A percentile compares a stretch with the other conserved stretches of the same genome.
phyloP scores from a whole-genome alignment of 2,329 filamentous ascomycete species.

The Ophiostoma pallidulum region DNA sequence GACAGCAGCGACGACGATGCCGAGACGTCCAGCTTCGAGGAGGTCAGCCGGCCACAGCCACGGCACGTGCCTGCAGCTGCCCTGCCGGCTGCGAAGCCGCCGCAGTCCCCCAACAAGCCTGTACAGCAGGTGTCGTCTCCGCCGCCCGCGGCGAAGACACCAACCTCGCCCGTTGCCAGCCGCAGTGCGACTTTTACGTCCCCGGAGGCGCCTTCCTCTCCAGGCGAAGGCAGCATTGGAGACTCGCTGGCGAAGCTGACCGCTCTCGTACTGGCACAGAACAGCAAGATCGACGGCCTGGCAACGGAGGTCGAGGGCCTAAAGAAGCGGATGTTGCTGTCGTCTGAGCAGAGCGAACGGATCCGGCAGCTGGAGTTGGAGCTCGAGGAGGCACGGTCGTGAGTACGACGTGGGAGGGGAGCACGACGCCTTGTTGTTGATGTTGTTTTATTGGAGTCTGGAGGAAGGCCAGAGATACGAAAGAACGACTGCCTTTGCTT shows the following conservation, averaged over 20 bases:
- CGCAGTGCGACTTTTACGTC: slow-evolving; percentile 20
- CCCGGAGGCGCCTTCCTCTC: slow-evolving; percentile 51
- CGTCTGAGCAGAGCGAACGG: slow-evolving; percentile 56
- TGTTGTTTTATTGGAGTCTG: too few relatives aligned
- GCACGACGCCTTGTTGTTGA: too few relatives aligned
- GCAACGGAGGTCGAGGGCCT: slow-evolving; percentile 68
- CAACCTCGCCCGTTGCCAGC: slow-evolving; percentile 22
- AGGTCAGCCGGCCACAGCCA: slow-evolving; percentile 66
- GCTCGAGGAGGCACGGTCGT: slow-evolving; percentile 54
- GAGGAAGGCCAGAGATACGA: background rate
- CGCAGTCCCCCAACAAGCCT: slow-evolving; percentile 32
- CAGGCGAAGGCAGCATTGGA: slow-evolving; percentile 34
- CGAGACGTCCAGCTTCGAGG: slow-evolving; percentile 76
- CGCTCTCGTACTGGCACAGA: slow-evolving; percentile 66
- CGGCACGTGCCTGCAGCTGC: slow-evolving; percentile 29
- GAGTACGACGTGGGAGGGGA: too few relatives aligned
- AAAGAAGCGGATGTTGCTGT: slow-evolving; percentile 64
- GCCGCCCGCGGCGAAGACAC: slow-evolving; percentile 23
- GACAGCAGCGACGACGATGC: slow-evolving; percentile 47
- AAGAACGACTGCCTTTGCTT: too few relatives aligned
- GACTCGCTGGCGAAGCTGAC: slow-evolving; percentile 59
- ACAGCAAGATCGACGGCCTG: slow-evolving; percentile 60
- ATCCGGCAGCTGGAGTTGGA: slow-evolving; percentile 60
- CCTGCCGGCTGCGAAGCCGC: slow-evolving; percentile 32
- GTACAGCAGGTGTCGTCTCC: slow-evolving; percentile 10